A percentile compares a stretch with the other conserved stretches of the same genome.
Evolutionary conservation across 2,329 filamentous ascomycete species (phyloP).

Genomic region (Fusarium keratoplasticum): DNA sequence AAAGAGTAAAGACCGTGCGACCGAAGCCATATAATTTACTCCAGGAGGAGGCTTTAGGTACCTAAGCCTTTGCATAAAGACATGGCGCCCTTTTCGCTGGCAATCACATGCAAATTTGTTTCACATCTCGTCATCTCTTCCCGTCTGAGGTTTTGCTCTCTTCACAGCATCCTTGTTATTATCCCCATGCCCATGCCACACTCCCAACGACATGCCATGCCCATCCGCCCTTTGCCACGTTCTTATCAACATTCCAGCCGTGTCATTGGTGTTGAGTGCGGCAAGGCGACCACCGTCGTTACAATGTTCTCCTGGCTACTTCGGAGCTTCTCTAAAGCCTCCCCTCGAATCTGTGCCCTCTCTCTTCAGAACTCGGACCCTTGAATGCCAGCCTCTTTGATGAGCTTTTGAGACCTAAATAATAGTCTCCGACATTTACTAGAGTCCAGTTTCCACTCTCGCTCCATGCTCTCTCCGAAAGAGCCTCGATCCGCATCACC

Average conservation of each 20-base stretch:
- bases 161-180: constrained; percentile 5
- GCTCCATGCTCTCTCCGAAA: constrained; percentile 6
- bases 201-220: constrained; percentile 26
- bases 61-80: constrained; percentile 8
- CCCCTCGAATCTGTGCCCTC: constrained; percentile 3
- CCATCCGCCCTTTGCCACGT: constrained; percentile 35
- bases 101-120: constrained; percentile 43
- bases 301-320: constrained; percentile 1
- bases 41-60: constrained; percentile 14
- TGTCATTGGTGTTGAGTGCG: constrained; percentile 31
- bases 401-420: neutral
- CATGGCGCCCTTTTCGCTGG: constrained; percentile 12
- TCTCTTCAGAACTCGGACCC: neutral
- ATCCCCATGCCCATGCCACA: constrained; percentile 2
- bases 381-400: neutral
- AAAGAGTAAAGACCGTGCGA: constrained; percentile 8
- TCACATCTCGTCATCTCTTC: constrained; percentile 32
- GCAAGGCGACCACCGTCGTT: constrained; percentile 20
- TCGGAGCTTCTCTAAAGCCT: constrained; percentile 15
- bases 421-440: neutral
- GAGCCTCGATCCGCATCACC: constrained; percentile 15
- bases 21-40: neutral
- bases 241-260: constrained; percentile 35
- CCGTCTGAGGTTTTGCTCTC: constrained; percentile 7
- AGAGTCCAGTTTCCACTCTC: neutral